phyloP scores from a whole-genome alignment of 495 filamentous ascomycete genomes.

The Aeminium ludgeri region DNA sequence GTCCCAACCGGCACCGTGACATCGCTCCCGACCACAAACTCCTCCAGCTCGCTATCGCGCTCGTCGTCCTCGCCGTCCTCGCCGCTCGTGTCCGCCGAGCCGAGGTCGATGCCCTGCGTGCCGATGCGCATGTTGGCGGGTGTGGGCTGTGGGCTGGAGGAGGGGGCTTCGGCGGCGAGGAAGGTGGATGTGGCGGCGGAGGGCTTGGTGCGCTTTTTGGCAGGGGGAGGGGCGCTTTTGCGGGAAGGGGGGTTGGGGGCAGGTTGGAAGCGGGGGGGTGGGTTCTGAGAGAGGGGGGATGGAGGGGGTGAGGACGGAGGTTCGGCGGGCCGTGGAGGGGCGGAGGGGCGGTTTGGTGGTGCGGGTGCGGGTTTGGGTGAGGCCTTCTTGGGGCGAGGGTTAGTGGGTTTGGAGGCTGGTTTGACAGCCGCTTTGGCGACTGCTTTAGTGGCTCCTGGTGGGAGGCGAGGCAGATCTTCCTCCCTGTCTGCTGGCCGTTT shows the following conservation, averaged over 20 bases:
- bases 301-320: too few species aligned
- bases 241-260: too few species aligned
- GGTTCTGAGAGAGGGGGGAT: too few species aligned
- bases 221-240: too few species aligned
- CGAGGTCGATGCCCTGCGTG: slow-evolving; percentile 19
- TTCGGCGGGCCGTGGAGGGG: too few species aligned
- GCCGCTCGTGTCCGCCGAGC: slow-evolving; percentile 14
- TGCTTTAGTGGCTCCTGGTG: too few species aligned
- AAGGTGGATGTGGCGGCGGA: slow-evolving; percentile 12
- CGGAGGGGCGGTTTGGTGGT: too few species aligned
- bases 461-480: slow-evolving; percentile 7
- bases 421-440: neutral
- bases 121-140: slow-evolving; percentile 14
- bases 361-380: too few species aligned
- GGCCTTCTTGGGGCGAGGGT: too few species aligned
- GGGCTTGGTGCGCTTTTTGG: slow-evolving; percentile 3
- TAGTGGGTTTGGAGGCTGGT: too few species aligned
- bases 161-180: slow-evolving; percentile 10
- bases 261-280: too few species aligned
- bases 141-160: slow-evolving; percentile 11
- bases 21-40: slow-evolving; percentile 17
- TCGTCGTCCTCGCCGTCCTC: slow-evolving; percentile 18
- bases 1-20: slow-evolving; percentile 6
- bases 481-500: slow-evolving; percentile 2
- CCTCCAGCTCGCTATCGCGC: slow-evolving; percentile 17